Evolutionary conservation across 371 early-diverging fungal genomes (phyloP).

Genomic region (Haplosporangium sp.): DNA sequence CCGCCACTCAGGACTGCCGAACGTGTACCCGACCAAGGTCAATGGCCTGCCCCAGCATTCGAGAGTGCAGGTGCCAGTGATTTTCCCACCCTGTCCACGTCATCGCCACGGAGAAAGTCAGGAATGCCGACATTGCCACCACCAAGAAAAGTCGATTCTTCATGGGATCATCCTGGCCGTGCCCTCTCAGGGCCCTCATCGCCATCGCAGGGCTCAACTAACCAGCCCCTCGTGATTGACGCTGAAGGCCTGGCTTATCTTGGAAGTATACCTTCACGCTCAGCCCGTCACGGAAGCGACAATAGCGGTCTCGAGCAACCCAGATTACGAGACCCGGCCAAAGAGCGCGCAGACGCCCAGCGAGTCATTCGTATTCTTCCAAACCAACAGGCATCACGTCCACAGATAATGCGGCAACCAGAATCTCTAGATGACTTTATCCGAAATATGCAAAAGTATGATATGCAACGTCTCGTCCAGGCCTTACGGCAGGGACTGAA

Average conservation of each 20-base stretch:
- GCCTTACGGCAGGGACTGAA: conserved; percentile 25
- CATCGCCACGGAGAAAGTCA: conserved; percentile 1
- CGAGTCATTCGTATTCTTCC: conserved; percentile 16
- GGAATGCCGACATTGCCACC: conserved; percentile 23
- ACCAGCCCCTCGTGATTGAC: conserved; percentile 22
- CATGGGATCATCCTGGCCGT: background rate
- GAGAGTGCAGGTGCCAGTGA: conserved; percentile 12
- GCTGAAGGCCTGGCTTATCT: conserved; percentile 27
- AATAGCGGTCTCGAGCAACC: conserved; percentile 8
- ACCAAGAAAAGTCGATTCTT: background rate
- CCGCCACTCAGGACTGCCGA: conserved; percentile 11
- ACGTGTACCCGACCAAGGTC: too few species aligned
- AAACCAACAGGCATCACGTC: conserved; percentile 15
- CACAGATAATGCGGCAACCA: background rate
- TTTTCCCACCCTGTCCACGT: conserved; percentile 27
- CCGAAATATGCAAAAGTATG: conserved; percentile 19
- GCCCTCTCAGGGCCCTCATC: too few species aligned
- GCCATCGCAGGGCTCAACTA: background rate
- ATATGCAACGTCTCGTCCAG: conserved; percentile 25
- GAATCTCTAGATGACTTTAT: conserved; percentile 5
- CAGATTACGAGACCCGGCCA: conserved; percentile 10
- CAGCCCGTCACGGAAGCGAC: conserved; percentile 6
- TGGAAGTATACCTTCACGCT: conserved; percentile 8
- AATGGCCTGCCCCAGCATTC: conserved; percentile 28
- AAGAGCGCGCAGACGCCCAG: conserved; percentile 8